Conservation (phyloP, 1,284 basidiomycete species). For the Dichomitus squalens region DNA sequence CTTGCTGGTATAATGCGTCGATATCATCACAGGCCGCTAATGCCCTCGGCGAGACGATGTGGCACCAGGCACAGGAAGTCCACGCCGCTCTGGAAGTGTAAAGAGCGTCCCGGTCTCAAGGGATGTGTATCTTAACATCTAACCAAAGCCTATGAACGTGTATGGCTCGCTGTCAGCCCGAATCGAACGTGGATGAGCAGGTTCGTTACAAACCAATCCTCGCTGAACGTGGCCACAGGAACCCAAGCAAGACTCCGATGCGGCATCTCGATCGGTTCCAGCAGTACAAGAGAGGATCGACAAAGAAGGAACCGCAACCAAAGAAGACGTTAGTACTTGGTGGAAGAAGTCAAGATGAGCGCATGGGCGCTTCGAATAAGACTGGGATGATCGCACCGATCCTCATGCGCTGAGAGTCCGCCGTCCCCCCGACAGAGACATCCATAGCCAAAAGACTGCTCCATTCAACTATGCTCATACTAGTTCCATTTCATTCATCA, state of each 20-base stretch:
- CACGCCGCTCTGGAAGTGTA: not conserved
- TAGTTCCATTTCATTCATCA: conserved; percentile 6
- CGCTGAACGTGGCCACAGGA: too few relatives aligned
- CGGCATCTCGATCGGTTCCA: too few relatives aligned
- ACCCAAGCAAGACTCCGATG: too few relatives aligned
- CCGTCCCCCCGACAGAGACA: too few relatives aligned
- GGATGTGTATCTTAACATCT: not conserved
- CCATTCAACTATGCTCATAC: too few relatives aligned
- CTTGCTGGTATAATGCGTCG: not conserved
- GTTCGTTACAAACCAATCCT: not conserved
- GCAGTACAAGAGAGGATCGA: not conserved
- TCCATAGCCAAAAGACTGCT: too few relatives aligned
- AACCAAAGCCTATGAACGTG: not conserved
- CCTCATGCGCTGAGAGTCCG: not conserved
- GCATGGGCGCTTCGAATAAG: not conserved
- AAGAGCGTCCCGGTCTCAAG: not conserved
- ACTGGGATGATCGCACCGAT: not conserved
- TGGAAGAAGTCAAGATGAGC: not conserved
- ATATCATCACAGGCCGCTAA: not conserved
- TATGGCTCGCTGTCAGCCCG: not conserved
- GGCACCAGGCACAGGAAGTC: not conserved
- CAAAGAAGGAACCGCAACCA: not conserved
- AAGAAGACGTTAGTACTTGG: not conserved
- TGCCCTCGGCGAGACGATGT: not conserved
- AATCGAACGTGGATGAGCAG: not conserved